These are phyloP conservation scores for Raddia guianensis DNA, from an alignment of 176 grass and related monocot genomes.

Conservation along the genomic window DNA sequence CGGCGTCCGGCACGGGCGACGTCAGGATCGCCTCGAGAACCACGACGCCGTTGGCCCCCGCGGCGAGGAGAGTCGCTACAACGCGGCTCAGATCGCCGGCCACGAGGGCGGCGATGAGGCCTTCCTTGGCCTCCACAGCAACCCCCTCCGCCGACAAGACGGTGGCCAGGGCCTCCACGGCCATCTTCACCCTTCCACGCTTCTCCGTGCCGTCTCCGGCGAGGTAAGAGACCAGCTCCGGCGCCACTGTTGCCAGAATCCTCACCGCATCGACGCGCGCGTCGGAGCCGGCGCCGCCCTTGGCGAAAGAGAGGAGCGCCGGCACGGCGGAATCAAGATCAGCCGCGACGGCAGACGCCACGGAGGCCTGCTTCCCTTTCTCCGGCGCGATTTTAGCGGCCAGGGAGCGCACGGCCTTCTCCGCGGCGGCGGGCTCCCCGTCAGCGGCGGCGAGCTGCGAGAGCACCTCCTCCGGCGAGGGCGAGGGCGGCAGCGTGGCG, in stretches of 20 bases:
- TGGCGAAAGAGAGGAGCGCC: constrained; percentile 50
- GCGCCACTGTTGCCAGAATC: constrained; percentile 52
- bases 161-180: constrained; percentile 54
- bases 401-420: constrained; percentile 59
- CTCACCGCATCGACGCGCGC: constrained; percentile 56
- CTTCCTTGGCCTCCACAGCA: constrained; percentile 51
- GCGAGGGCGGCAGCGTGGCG: constrained; percentile 48
- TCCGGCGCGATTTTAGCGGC: constrained; percentile 54
- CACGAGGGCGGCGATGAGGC: constrained; percentile 40
- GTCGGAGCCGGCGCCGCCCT: constrained; percentile 44
- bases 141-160: constrained; percentile 45
- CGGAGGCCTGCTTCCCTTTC: constrained; percentile 54
- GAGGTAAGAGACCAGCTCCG: constrained; percentile 48
- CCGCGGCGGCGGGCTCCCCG: constrained; percentile 51
- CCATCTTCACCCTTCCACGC: constrained; percentile 33
- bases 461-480: constrained; percentile 47
- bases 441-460: constrained; percentile 52
- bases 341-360: constrained; percentile 40
- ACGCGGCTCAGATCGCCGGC: constrained; percentile 44
- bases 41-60: constrained; percentile 37
- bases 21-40: constrained; percentile 65
- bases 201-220: constrained; percentile 37
- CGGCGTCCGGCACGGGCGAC: constrained; percentile 54
- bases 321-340: constrained; percentile 50
- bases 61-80: constrained; percentile 51